Evolutionary conservation across 805 yeast species (phyloP), one percentile per base, ranked within the genome.

Genomic region (Lipomyces yamadae): DNA sequence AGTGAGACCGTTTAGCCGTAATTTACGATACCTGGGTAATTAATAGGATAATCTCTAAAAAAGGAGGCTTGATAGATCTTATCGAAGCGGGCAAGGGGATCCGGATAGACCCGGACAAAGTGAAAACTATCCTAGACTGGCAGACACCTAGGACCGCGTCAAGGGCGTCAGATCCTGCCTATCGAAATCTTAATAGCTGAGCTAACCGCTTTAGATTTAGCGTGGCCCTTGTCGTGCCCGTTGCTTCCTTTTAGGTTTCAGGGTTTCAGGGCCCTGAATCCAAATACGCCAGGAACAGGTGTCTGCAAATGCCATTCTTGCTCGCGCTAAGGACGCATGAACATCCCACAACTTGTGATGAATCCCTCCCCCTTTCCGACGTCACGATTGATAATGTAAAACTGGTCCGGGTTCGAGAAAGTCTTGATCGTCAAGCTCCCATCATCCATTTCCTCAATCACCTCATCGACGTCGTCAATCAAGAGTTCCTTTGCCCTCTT

Each of bases 161-260:
- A 42, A 30, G 45, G 66, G 45, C 5, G 50, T 54, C 29, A 33
- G 30, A 29, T 48, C 60, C 24, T 63, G 61, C 61, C 66, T 61
- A 8, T n/a, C n/a, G n/a, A n/a, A n/a, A n/a, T n/a, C n/a, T n/a
- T n/a, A n/a, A n/a, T n/a, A n/a, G n/a, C n/a, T n/a, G n/a, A n/a
- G n/a, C n/a, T 24, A 24, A 24, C 24, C 24, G 24, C 24, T 24
- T 24, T 24, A 24, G 24, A 24, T 24, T 24, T 24, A 24, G 24
- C 1, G 24, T 24, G 24, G 24, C 24, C 24, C 24, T 24, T 24
- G 24, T 1, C 24, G 24, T 24, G 24, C 24, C 24, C 24, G 24
- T 24, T 24, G 24, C 24, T 24, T 24, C 24, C 24, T 1, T 1
- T 24, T 24, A 1, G 1, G 24, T 24, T 24, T 24, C 24, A 24